Evolutionary conservation across 2,329 filamentous ascomycete genomes (phyloP), one percentile per base, ranked within the genome.

Genomic region (Aspergillus thermomutatus): DNA sequence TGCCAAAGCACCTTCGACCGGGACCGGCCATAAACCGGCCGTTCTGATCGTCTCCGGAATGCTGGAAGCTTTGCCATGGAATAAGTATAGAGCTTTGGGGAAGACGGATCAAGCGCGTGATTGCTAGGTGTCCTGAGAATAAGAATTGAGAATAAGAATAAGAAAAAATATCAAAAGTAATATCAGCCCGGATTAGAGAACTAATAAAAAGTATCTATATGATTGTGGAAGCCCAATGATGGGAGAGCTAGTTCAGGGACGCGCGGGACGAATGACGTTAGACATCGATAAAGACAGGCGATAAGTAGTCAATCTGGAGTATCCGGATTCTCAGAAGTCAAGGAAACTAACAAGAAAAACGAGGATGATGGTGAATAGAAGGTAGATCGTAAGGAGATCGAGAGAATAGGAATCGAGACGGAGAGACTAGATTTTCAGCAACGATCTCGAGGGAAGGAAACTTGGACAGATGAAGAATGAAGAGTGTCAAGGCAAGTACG

Each of bases 1-100:
- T 87, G 88, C 71, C 81, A 81, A 50, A 80, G 78, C 17, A 73
- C 70, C 37, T 63, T 77, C 47, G 66, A 67, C 34, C 58, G 60
- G 43, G 61, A 66, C 53, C 71, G 61, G 41, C 70, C 67, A 56
- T 65, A 66, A 40, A 66, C 58, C 49, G 69, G 65, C 52, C 68
- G 66, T 40, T 57, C 50, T 43, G 64, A 55, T 11, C 61, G 57
- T 55, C 67, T 66, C 40, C 60, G 62, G 48, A 72, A 69, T 55
- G 64, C 56, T 31, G 67, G 66, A 41, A 69, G 59, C 52, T 64
- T 66, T 60, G 65, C 66, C 66, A 64, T 68, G 57, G 58, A 57
- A 43, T 43, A 7, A 37, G 19, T 21, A 21, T 27, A 37, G 3
- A 46, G n/a, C 25, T 17, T 27, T 47, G 27, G 46, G 46, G 46